Base-by-base conservation (phyloP, 176 grass and related monocot species). In the Aegilops bicornis region DNA sequence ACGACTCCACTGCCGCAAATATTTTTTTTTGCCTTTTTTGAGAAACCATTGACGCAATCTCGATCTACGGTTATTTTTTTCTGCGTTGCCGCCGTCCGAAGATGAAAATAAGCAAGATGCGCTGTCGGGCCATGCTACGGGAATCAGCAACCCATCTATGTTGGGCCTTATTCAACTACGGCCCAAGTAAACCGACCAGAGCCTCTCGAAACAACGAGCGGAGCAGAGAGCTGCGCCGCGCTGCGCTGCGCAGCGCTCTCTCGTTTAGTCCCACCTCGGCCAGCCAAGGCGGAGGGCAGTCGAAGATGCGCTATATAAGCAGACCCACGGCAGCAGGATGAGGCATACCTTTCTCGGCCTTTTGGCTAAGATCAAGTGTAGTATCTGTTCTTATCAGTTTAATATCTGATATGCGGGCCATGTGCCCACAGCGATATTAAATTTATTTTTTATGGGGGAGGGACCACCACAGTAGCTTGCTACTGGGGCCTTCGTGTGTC, bases 331-430 rank as follows among this genome's bases (percentile, higher is more conserved):
- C 42, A 0, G 0, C 17, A 0, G 0, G 0, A 0, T 0, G 4
- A 62, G 1, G 9, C 89, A 84, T 93, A 96, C 89, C 94, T 93
- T 97, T 97, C 88, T 92, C 83, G 71, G 80, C 88, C 89, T 97
- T 97, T 97, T 97, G 85, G 83, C 83, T 90, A 93, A 94, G 85
- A 93, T 92, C 88, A 97, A 93, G 87, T 90, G 89, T 93, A 93
- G 87, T 96, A 92, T 95, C 81, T 95, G 88, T 91, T 95, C 86
- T 95, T 95, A 95, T 95, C 83, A 89, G 86, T 95, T 95, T 95
- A 95, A 95, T 92, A 92, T 95, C 80, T 92, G 86, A 95, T 95
- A 95, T 78, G 76, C 89, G 90, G 79, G 61, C 45, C 36, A 89
- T 79, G 30, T 27, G 79, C 0, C 15, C 74, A 90, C 82, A 77